phyloP scores from a whole-genome alignment of 2,329 filamentous ascomycete genomes.

The Monilinia fructicola region DNA sequence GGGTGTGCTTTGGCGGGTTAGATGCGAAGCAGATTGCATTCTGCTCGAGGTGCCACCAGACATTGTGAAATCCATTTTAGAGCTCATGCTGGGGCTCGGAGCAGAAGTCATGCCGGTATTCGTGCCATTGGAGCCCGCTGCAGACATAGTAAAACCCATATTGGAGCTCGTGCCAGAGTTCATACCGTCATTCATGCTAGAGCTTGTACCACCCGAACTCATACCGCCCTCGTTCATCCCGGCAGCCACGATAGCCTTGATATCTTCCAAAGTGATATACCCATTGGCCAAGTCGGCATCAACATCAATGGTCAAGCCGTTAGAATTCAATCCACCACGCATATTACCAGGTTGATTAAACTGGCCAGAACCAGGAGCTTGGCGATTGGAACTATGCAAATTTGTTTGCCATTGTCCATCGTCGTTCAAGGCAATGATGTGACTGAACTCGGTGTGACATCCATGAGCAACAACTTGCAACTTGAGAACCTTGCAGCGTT shows the following conservation, averaged over 20 bases:
- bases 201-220: background rate
- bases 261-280: background rate
- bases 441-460: conserved; percentile 10
- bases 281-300: background rate
- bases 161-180: background rate
- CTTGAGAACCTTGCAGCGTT: background rate
- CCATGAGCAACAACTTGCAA: background rate
- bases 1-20: too few relatives aligned
- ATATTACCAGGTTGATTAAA: background rate
- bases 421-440: background rate
- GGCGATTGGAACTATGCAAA: background rate
- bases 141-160: background rate
- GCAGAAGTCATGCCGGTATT: background rate
- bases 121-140: background rate
- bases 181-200: background rate
- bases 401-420: background rate
- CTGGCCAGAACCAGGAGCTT: background rate
- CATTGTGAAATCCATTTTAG: background rate
- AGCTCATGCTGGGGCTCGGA: background rate
- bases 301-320: background rate
- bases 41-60: too few relatives aligned
- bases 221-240: background rate
- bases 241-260: background rate
- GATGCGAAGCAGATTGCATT: too few relatives aligned
- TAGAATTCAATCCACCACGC: background rate